A percentile compares a stretch with the other conserved stretches of the same genome.
These are phyloP conservation scores for Cyclotella choctawhatcheeana DNA, from an alignment of 108 stramenopile species.

Conservation along the genomic window DNA sequence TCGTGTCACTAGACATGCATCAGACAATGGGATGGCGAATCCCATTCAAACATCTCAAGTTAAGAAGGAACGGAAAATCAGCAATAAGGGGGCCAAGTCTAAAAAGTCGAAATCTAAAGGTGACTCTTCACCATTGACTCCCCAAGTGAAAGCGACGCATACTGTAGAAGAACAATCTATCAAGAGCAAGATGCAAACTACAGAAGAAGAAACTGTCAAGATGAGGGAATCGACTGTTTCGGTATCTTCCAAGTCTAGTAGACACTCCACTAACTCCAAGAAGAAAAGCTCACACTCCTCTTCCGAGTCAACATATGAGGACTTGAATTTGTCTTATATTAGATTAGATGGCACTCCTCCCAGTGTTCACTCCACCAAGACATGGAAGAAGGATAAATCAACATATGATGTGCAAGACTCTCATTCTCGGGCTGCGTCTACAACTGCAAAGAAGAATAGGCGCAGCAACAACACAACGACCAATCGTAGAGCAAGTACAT, in stretches of 20 bases:
- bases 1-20: neutral
- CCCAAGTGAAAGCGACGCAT: no score
- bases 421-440: neutral
- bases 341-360: no score
- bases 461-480: neutral
- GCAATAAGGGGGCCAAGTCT: neutral
- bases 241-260: neutral
- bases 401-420: neutral
- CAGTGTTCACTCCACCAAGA: neutral
- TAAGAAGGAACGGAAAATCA: neutral
- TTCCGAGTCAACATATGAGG: neutral
- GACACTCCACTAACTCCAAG: neutral
- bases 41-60: neutral
- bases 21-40: neutral
- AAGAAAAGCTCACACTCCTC: neutral
- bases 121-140: no score
- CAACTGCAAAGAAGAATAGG: neutral
- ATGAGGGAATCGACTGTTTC: constrained; percentile 4
- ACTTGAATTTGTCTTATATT: no score
- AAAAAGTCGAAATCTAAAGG: no score
- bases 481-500: neutral
- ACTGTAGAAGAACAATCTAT: no score
- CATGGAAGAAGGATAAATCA: neutral
- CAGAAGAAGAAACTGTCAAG: neutral
- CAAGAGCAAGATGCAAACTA: neutral